Base-by-base conservation (phyloP, 208 protist species). In the Crithidia fasciculata region DNA sequence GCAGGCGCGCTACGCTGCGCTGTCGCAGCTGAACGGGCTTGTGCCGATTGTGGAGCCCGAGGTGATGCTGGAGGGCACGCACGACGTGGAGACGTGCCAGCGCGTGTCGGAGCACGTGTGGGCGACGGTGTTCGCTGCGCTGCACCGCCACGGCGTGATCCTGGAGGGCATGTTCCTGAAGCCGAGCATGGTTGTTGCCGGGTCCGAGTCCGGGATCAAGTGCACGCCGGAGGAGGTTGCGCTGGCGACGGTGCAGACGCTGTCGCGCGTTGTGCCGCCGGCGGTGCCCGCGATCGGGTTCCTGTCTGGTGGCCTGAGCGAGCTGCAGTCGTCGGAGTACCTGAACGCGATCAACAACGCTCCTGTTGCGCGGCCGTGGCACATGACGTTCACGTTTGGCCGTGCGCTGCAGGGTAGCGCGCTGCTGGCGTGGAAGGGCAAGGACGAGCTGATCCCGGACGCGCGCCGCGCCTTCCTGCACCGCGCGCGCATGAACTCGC, bases 1-100 rank as follows among this genome's bases (percentile, higher is more conserved):
- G 13, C 88, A 99, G 44, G 98, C 98, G 41, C 89, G 97, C 50
- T 99, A 99, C 71, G 98, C 96, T 44, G 72, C 91, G 37, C 98
- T 99, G 49, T 99, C 91, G 54, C 98, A 99, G 89, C 79, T 87
- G 67, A 92, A 92, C 79, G 98, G 98, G 67, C 86, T 99, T 13
- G 98, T 99, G 53, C 98, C 98, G 49, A 99, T 99, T 76, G 96
- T 99, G 63, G 98, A 99, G 86, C 98, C 98, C 19, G 98, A 99
- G 82, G 87, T 97, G 66, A 94, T 98, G 83, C 98, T 98, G 76
- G 97, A 99, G 60, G 98, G 98, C 69, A 86, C 81, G 49, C 98
- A 99, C 87, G 80, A 87, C 69, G 89, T 99, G 65, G 92, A 97
- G 44, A 85, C 75, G 28, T 97, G 78, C 57, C 88, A 93, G 74